Conservation (phyloP, 129 eudicot genomes). For the Escallonia rubra region DNA sequence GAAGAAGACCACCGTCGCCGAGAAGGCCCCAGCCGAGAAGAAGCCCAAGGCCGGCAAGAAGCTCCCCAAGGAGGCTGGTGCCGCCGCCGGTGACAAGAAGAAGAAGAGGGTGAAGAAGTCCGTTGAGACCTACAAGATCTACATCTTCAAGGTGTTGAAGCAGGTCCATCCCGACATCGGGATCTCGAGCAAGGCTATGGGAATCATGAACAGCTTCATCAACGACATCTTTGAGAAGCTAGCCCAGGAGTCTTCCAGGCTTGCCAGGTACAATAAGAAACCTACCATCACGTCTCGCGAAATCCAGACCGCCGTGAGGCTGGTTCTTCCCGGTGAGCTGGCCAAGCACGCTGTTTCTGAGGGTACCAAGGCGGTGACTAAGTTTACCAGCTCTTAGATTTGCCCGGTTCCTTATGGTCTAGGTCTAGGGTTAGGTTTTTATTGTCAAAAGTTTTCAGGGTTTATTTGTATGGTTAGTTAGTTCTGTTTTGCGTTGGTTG, state of each 20-base stretch:
- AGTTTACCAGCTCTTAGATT: slow-evolving; percentile 53
- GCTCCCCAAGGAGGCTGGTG: slow-evolving; percentile 52
- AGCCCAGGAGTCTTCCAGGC: slow-evolving; percentile 61
- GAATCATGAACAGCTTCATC: slow-evolving; percentile 69
- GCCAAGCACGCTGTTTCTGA: slow-evolving; percentile 75
- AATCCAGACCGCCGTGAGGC: slow-evolving; percentile 66
- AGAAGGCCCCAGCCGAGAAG: slow-evolving; percentile 62
- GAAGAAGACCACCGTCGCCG: slow-evolving; percentile 37
- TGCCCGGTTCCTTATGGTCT: too few species aligned
- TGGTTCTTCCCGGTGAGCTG: slow-evolving; percentile 68
- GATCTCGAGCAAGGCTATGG: slow-evolving; percentile 71
- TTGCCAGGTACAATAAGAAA: slow-evolving; percentile 71
- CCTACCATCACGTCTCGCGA: slow-evolving; percentile 71
- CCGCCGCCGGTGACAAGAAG: slow-evolving; percentile 58
- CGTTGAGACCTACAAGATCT: slow-evolving; percentile 75
- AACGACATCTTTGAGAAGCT: slow-evolving; percentile 75
- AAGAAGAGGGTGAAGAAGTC: slow-evolving; percentile 68
- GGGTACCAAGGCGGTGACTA: slow-evolving; percentile 69
- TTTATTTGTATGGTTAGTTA: too few species aligned
- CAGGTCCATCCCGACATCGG: slow-evolving; percentile 73
- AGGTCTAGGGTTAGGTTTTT: too few species aligned
- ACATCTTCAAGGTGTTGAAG: slow-evolving; percentile 74
- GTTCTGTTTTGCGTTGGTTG: too few species aligned
- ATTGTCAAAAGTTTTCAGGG: too few species aligned
- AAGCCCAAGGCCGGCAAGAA: slow-evolving; percentile 76